These are phyloP conservation scores for Fusarium sp. DNA, from an alignment of 2,329 filamentous ascomycete species.

Conservation along the genomic window DNA sequence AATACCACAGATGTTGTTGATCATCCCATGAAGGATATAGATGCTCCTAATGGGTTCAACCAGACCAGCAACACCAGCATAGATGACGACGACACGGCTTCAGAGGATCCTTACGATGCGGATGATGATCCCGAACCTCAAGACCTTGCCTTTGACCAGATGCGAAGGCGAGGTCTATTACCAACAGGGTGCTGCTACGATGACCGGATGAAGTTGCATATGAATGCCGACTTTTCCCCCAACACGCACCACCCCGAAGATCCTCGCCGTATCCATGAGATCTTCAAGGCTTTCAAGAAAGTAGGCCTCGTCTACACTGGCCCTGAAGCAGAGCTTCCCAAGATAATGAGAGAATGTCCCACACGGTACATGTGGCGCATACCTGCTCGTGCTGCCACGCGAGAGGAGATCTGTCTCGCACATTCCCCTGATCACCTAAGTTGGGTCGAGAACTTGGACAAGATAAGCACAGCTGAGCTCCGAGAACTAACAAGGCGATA, in stretches of 20 bases:
- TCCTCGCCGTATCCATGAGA: conserved; percentile 90
- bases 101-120: conserved; percentile 55
- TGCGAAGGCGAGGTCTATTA: conserved; percentile 65
- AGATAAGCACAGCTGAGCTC: conserved; percentile 74
- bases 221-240: conserved; percentile 82
- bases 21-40: conserved; percentile 61
- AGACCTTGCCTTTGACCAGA: conserved; percentile 56
- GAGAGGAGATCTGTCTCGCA: conserved; percentile 84
- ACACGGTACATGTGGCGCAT: conserved; percentile 83
- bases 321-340: conserved; percentile 66
- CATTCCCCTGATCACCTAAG: conserved; percentile 84
- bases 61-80: conserved; percentile 37
- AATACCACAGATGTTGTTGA: conserved; percentile 61
- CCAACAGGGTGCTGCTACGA: conserved; percentile 91
- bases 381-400: conserved; percentile 80
- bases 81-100: conserved; percentile 54
- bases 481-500: conserved; percentile 74
- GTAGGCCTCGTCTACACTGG: conserved; percentile 82
- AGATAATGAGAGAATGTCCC: conserved; percentile 67
- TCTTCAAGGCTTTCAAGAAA: conserved; percentile 89
- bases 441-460: conserved; percentile 77
- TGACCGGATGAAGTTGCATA: conserved; percentile 94
- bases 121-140: conserved; percentile 56
- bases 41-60: conserved; percentile 47
- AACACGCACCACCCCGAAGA: conserved; percentile 94